Base-by-base conservation (phyloP, 2,329 filamentous ascomycete genomes). In the Exserohilum turcica region DNA sequence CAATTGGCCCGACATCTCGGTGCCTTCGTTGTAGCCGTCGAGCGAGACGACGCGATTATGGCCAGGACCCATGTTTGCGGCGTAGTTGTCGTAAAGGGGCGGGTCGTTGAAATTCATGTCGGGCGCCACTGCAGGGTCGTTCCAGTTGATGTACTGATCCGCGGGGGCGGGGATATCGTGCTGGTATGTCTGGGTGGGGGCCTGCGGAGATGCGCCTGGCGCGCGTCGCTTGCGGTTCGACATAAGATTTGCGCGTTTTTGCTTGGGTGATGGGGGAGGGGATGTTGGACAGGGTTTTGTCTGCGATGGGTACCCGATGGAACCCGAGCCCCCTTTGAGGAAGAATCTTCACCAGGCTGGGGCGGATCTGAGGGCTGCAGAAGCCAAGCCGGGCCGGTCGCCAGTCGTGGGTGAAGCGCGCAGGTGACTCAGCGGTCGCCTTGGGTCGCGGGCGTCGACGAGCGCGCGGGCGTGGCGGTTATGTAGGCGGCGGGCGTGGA, bases 161-260 rank as follows among this genome's bases (percentile, higher is more conserved):
- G 65, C 43, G 5, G 63, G 56, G 29, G 74, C 74, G 61, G 74
- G 74, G 51, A 76, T 65, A 66, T 73, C 75, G 68, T 79, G 82
- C 58, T 77, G 80, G 76, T 56, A 82, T 16, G 63, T 62, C 60
- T 61, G 72, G 52, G 82, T 82, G 67, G 85, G 83, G 18, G 82
- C 77, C 60, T 84, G 77, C n/a, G 90, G 87, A 32, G 85, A 82
- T 57, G 86, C 79, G 70, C 88, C 89, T 51, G 90, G 87, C 40
- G 90, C 89, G 63, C 88, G 80, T 73, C 90, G 83, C 79, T 94
- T 94, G 74, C 89, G 80, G 60, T 60, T 66, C 19, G 72, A 61
- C 69, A 74, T 73, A 52, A 52, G 49, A 33, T 29, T 52, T 48
- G 53, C 37, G 48, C 38, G 36, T 39, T 16, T 16, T 44, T 35